Evolutionary conservation across 805 yeast species (phyloP), one percentile per base, ranked within the genome.

Genomic region (Candida adriatica): DNA sequence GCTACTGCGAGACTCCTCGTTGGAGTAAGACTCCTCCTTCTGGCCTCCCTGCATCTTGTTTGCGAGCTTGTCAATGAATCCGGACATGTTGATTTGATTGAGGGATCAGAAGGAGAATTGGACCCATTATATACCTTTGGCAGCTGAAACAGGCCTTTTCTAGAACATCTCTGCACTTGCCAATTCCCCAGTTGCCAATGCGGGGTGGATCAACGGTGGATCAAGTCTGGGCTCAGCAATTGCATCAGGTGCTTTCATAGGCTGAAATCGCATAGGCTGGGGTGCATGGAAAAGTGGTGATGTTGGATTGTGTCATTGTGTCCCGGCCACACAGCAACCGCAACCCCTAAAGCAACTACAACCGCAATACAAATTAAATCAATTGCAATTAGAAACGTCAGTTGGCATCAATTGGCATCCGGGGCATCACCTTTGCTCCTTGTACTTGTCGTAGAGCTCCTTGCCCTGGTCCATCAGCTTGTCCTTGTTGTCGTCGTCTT

Each of bases 61-160:
- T 26, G 51, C 35, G 33, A 49, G 21, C 39, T 49, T 49, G 39
- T 49, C 53, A 20, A 49, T 48, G 33, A 49, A 45, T 45, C 47
- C 47, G 26, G 54, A 46, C 54, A 49, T 49, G 5, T 8, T 27
- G 5, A n/a, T 8, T 16, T 8, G 11, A 2, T 21, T 13, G 25
- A 8, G 13, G 17, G 13, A 26, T 14, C 18, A 14, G n/a, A 18
- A 16, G 21, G 8, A 8, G 6, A 26, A 20, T 27, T 27, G 16
- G 11, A 13, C 10, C 8, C 7, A 11, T 11, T 19, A 8, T 19
- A 11, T 19, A 8, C 22, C 22, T 19, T 11, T 19, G 14, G 7
- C 13, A 23, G 14, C 15, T 8, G 14, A 23, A 23, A 9, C 14
- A 9, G 8, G 7, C 9, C 25, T 23, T 15, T 23, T 9, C 7